Evolutionary conservation across 1,284 basidiomycete genomes (phyloP).

Genomic region (Trichosporon faecale): DNA sequence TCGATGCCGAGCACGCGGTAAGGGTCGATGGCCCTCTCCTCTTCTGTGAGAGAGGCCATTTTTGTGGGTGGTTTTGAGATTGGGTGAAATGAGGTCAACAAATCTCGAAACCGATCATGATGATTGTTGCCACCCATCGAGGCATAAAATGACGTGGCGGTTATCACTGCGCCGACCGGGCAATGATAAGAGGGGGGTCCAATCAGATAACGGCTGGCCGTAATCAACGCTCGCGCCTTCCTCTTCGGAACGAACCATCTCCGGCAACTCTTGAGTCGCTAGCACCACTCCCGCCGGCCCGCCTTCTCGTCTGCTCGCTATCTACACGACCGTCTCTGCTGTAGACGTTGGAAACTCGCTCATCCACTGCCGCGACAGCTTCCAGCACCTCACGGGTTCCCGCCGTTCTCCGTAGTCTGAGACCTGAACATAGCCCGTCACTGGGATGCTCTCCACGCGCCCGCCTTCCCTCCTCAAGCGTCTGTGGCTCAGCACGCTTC

Average conservation of each 20-base stretch:
- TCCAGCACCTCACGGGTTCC: not conserved
- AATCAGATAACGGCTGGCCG: slow-evolving; percentile 7
- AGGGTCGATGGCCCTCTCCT: slow-evolving; percentile 58
- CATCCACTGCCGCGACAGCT: not conserved
- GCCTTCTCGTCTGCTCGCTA: not conserved
- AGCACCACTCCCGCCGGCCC: not conserved
- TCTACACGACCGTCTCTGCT: not conserved
- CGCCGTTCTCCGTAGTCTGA: not conserved
- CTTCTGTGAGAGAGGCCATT: slow-evolving; percentile 44
- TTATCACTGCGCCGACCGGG: not conserved
- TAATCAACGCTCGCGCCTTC: not conserved
- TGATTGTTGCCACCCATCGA: not conserved
- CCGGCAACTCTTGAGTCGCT: not conserved
- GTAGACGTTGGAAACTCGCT: not conserved
- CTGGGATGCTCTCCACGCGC: slow-evolving; percentile 25
- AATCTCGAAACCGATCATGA: not conserved
- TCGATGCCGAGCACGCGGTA: slow-evolving; percentile 71
- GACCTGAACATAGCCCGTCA: not conserved
- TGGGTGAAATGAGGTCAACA: not conserved
- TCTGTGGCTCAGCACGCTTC: slow-evolving; percentile 26
- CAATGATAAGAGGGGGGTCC: not conserved
- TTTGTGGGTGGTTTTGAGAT: not conserved
- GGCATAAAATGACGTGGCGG: not conserved
- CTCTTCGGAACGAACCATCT: not conserved
- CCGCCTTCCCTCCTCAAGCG: slow-evolving; percentile 29